phyloP scores from a whole-genome alignment of 2,329 filamentous ascomycete species.

The Fusarium dimerum region DNA sequence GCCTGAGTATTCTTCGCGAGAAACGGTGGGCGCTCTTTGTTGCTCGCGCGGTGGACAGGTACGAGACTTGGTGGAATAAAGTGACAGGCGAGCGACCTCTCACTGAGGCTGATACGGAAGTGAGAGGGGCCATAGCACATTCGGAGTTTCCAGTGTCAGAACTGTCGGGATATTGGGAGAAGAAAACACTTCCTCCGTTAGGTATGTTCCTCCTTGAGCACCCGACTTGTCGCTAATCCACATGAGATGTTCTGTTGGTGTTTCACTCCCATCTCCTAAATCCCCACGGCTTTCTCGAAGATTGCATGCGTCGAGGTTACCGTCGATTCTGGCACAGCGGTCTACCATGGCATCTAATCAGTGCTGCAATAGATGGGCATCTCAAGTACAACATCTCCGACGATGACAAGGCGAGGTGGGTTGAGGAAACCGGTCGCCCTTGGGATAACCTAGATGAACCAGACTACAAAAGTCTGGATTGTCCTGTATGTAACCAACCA shows the following conservation, averaged over 20 bases:
- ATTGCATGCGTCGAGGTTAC: constrained; percentile 21
- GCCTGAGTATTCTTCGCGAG: constrained; percentile 56
- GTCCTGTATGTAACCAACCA: constrained; percentile 37
- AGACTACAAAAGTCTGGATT: constrained; percentile 46
- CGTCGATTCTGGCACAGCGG: constrained; percentile 51
- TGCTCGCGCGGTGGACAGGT: constrained; percentile 62
- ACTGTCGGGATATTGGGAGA: constrained; percentile 15
- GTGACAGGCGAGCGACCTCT: constrained; percentile 7
- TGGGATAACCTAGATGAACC: constrained; percentile 59
- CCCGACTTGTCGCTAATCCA: constrained; percentile 6
- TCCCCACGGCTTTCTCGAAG: constrained; percentile 50
- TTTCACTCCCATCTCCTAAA: constrained; percentile 75
- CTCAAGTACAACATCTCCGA: constrained; percentile 53
- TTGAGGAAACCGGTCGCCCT: constrained; percentile 42
- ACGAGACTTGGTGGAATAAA: constrained; percentile 58
- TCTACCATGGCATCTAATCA: constrained; percentile 63
- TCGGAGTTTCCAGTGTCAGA: constrained; percentile 2
- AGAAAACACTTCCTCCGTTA: constrained; percentile 20
- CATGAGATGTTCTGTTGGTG: constrained; percentile 66
- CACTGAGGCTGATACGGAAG: constrained; percentile 11
- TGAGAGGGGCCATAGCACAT: constrained; percentile 2
- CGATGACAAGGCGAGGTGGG: constrained; percentile 46
- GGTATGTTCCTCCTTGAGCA: constrained; percentile 8
- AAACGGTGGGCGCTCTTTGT: constrained; percentile 70
- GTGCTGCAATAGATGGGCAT: constrained; percentile 53